Evolutionary conservation across 2,329 filamentous ascomycete genomes (phyloP).

Genomic region (Zasmidium citrigriseum): DNA sequence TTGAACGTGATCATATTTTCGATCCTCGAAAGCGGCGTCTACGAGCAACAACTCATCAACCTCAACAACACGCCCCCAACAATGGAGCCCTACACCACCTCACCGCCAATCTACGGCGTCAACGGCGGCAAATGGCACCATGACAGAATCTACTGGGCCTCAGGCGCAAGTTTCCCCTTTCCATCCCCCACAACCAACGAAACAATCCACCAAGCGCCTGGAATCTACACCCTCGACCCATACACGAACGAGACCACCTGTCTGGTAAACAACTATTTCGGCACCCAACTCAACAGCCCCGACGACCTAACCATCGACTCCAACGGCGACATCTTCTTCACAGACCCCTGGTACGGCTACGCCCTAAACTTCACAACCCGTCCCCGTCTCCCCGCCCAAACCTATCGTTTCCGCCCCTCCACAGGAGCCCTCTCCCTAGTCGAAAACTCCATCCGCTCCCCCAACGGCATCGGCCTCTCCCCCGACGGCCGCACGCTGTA

Average conservation of each 20-base stretch:
- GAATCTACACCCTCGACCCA: conserved; percentile 46
- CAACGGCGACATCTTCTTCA: conserved; percentile 53
- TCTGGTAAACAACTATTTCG: conserved; percentile 51
- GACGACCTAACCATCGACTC: conserved; percentile 47
- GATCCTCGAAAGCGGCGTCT: conserved; percentile 38
- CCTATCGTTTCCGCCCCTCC: conserved; percentile 45
- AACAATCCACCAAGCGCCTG: conserved; percentile 37
- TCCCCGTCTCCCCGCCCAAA: conserved; percentile 24
- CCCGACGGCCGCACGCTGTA: conserved; percentile 47
- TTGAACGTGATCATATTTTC: conserved; percentile 44
- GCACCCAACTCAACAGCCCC: conserved; percentile 46
- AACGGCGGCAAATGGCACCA: conserved; percentile 44
- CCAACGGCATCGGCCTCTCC: conserved; percentile 49
- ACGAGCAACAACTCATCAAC: conserved; percentile 40
- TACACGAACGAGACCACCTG: conserved; percentile 42
- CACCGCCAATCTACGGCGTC: conserved; percentile 45
- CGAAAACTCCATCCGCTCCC: conserved; percentile 43
- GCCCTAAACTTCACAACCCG: conserved; percentile 21
- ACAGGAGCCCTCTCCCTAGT: conserved; percentile 45
- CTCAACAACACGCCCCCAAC: conserved; percentile 46
- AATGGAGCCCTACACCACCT: conserved; percentile 40
- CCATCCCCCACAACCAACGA: conserved; percentile 19
- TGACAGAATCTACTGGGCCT: conserved; percentile 41
- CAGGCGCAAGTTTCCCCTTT: conserved; percentile 15
- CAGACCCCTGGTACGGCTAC: conserved; percentile 39